Evolutionary conservation across 164 flowering plant species (phyloP), one percentile per base, ranked within the genome.

Genomic region (Liriodendron chinense): DNA sequence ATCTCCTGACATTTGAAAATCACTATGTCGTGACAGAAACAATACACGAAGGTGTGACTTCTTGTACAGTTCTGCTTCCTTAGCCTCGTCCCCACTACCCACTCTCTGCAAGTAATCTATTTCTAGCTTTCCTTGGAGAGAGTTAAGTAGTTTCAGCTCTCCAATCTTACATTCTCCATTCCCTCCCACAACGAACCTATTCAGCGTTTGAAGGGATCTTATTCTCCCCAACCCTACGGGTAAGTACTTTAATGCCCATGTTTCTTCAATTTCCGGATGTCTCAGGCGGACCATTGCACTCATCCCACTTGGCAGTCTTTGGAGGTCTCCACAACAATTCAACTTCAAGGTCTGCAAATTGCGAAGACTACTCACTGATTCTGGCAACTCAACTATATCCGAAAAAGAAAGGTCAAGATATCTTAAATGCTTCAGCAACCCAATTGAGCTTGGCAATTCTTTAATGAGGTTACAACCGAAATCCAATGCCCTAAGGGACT

Each of bases 301-400:
- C 20, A 56, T 53, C 43, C 64, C 73, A 24, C 4, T 24, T 13
- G 73, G 73, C 14, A 71, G 20, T 25, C 25, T 53, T 9, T 12
- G 8, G 7, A 71, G 72, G 6, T 10, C 14, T 16, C 1, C 3
- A 7, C 73, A 48, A 48, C 9, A 4, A 48, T 4, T 48, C 7
- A 48, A 9, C 7, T 56, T 25, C 48, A 56, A n/a, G n/a, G 73
- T 53, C n/a, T 71, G 64, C 7, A 71, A 25, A 21, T 71, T 53
- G 6, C 64, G 53, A 47, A 56, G 72, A 23, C n/a, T 53, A 47
- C 77, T 12, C 8, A 81, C 3, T 13, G 84, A 76, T 2, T 74
- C 56, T 21, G 87, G 78, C 43, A 75, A 47, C 57, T 48, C 20
- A 16, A 50, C 28, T 48, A 75, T 69, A 16, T 13, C 2, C 22